These are phyloP conservation scores for Venturia asperata DNA, from an alignment of 2,329 filamentous ascomycete genomes.

Conservation along the genomic window DNA sequence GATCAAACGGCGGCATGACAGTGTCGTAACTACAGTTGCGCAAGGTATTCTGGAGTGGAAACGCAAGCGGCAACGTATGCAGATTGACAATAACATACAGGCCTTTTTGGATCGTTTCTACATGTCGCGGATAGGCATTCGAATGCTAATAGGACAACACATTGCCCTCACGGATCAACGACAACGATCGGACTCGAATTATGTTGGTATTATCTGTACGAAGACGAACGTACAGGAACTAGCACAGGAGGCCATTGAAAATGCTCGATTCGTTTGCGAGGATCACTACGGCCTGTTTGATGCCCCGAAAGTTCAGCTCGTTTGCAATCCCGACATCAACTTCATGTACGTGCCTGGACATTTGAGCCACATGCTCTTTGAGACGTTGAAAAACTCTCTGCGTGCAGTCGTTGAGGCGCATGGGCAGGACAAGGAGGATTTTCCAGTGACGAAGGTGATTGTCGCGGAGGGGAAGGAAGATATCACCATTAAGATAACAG, in stretches of 20 bases:
- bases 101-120: constrained; percentile 98
- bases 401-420: constrained; percentile 94
- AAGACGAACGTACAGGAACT: constrained; percentile 95
- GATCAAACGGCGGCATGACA: constrained; percentile 93
- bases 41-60: constrained; percentile 99
- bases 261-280: constrained; percentile 97
- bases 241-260: constrained; percentile 95
- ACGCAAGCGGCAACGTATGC: constrained; percentile 89
- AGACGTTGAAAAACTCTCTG: constrained; percentile 96
- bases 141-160: constrained; percentile 98
- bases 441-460: constrained; percentile 94
- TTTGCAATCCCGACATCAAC: constrained; percentile 87
- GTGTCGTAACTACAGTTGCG: constrained; percentile 95
- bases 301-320: constrained; percentile 90
- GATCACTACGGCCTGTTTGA: constrained; percentile 98
- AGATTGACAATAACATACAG: constrained; percentile 96
- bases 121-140: constrained; percentile 98
- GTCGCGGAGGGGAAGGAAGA: constrained; percentile 97
- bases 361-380: constrained; percentile 97
- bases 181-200: constrained; percentile 80
- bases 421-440: constrained; percentile 90
- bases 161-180: constrained; percentile 93
- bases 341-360: constrained; percentile 99
- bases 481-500: constrained; percentile 96
- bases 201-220: constrained; percentile 98